phyloP scores from a whole-genome alignment of 139 green algal genomes.

The Tetradesmus obliquus region DNA sequence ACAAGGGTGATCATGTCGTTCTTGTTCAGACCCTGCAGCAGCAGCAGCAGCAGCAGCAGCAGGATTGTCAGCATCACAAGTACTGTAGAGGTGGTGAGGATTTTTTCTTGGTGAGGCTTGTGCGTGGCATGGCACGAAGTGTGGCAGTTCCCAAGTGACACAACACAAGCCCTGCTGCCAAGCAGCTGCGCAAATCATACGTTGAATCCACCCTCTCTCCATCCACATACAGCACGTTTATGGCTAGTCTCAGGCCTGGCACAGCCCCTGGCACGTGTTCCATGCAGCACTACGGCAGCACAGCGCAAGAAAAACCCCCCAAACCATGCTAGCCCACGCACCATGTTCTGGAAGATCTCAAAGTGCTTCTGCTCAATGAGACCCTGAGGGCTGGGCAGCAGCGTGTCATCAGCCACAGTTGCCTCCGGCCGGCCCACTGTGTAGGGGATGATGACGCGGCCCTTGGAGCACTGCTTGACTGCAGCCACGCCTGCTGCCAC shows the following conservation, averaged over 20 bases:
- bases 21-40: constrained; percentile 28
- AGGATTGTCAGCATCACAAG: background rate
- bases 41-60: background rate
- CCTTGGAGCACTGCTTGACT: constrained; percentile 1
- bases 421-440: background rate
- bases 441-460: background rate
- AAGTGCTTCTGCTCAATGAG: constrained; percentile 14
- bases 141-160: too few species aligned
- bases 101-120: too few species aligned
- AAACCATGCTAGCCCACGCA: background rate
- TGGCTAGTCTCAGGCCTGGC: too few species aligned
- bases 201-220: too few species aligned
- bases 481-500: background rate
- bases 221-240: too few species aligned
- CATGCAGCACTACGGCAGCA: too few species aligned
- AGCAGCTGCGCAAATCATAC: too few species aligned
- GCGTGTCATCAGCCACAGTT: background rate
- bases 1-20: constrained; percentile 32
- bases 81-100: background rate
- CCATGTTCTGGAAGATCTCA: background rate
- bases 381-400: background rate
- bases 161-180: too few species aligned
- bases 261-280: too few species aligned
- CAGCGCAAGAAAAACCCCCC: too few species aligned
- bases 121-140: too few species aligned